Evolutionary conservation across 148 eudicot species (phyloP), one percentile per base, ranked within the genome.

Genomic region (Rhododendron mucronatum): DNA sequence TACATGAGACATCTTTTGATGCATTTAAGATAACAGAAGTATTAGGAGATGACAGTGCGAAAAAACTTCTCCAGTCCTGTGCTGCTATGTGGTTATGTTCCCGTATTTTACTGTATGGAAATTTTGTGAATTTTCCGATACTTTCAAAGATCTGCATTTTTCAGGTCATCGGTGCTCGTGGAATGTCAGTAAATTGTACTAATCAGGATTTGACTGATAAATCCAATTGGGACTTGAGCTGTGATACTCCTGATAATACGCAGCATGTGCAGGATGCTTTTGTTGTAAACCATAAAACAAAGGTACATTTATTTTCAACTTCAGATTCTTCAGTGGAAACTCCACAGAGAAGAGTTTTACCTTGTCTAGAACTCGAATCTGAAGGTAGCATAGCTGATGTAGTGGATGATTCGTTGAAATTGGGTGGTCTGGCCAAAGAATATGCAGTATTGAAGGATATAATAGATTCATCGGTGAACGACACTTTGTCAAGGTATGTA

Each of bases 351-450:
- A 85, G 71, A 76, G 78, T 83, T 80, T 88, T 82, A 78, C 85
- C 63, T 50, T 47, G 84, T 84, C 84, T 85, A 35, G 85, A 86
- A 73, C 51, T 80, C 86, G 88, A 89, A 63, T 69, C 55, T 59
- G 83, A 86, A 59, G 85, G 86, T 84, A 26, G 9, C 83, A 84
- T 79, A 83, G 80, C 77, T 82, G 86, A 82, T 57, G n/a, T 37
- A 28, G 88, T 48, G 53, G 87, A 86, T 87, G 92, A 91, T 80
- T 44, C 76, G 28, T 78, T 86, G 12, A 93, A 85, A 59, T 86
- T 95, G 91, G 98, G 98, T 79, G 98, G 98, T 77, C 85, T 97
- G 86, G 82, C 95, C 82, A 92, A 94, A 87, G 98, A 94, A 84
- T 95, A 93, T 92, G 86, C 88, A 13, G 91, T 87, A 80, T 80